phyloP scores from a whole-genome alignment of 1,139 yeast genomes.

The Taphrina confusa region DNA sequence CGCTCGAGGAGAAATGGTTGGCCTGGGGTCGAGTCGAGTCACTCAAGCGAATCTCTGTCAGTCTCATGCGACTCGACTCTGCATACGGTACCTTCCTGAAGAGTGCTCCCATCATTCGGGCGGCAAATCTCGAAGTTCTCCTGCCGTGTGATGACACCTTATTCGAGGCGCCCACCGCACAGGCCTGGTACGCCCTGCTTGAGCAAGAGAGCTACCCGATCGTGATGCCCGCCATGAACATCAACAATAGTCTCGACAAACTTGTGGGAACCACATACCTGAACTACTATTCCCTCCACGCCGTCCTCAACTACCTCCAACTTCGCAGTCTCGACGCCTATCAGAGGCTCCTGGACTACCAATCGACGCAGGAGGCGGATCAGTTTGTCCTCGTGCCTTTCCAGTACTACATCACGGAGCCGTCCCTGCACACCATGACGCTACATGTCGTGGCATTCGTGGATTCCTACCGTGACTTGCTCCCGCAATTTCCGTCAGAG shows the following conservation, averaged over 20 bases:
- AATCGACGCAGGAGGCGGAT: conserved; percentile 11
- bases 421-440: conserved; percentile 13
- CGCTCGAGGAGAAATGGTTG: conserved; percentile 18
- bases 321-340: conserved; percentile 27
- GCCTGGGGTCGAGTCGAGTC: conserved; percentile 35
- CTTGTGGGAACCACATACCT: conserved; percentile 18
- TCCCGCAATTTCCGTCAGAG: conserved; percentile 7
- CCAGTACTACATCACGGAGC: conserved; percentile 18
- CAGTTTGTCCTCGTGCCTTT: conserved; percentile 27
- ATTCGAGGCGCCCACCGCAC: conserved; percentile 25
- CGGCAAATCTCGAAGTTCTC: conserved; percentile 24
- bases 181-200: conserved; percentile 20
- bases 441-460: conserved; percentile 23
- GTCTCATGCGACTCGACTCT: conserved; percentile 30
- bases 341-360: conserved; percentile 23
- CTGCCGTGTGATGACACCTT: conserved; percentile 31
- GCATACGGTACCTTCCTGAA: conserved; percentile 25
- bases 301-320: conserved; percentile 25
- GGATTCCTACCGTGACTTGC: conserved; percentile 11
- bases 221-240: conserved; percentile 24
- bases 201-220: conserved; percentile 11
- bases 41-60: conserved; percentile 21
- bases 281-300: conserved; percentile 30
- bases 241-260: conserved; percentile 16
- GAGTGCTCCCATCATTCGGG: conserved; percentile 18